Percentiles rank a stretch among this genome's conserved stretches.
phyloP scores from a whole-genome alignment of 202 grass and related monocot species.

The Carex sylvatica region DNA sequence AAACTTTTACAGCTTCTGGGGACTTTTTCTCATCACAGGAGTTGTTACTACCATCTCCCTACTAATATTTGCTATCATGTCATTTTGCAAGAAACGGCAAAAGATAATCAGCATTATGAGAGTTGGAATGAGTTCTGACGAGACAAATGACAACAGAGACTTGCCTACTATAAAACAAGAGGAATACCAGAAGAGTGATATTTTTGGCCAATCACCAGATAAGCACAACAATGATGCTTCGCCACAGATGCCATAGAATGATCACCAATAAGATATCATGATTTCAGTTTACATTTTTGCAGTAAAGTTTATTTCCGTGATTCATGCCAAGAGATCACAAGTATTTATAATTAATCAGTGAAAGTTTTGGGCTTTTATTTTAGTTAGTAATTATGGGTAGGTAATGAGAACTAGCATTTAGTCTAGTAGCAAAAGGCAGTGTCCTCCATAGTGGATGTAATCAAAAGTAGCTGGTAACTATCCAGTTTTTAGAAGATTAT shows the following conservation, averaged over 20 bases:
- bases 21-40: conserved; percentile 52
- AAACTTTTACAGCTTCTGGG: conserved; percentile 46
- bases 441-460: too few relatives aligned
- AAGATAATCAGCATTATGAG: too few relatives aligned
- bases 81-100: conserved; percentile 5
- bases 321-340: too few relatives aligned
- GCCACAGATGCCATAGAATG: neutral
- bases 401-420: too few relatives aligned
- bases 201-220: neutral
- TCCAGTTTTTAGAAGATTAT: too few relatives aligned
- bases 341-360: too few relatives aligned
- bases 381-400: too few relatives aligned
- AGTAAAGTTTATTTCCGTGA: too few relatives aligned
- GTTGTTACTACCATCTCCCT: conserved; percentile 33
- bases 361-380: too few relatives aligned
- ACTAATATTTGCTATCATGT: conserved; percentile 20
- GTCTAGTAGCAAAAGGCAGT: too few relatives aligned
- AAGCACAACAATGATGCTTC: neutral
- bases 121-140: neutral
- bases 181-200: neutral
- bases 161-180: neutral
- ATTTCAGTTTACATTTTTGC: neutral
- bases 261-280: neutral
- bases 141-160: neutral
- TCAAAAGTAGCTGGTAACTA: too few relatives aligned